Percentiles rank a stretch among this genome's conserved stretches.
Conservation (phyloP, 345 rosid species). For the Brassica carinata region DNA sequence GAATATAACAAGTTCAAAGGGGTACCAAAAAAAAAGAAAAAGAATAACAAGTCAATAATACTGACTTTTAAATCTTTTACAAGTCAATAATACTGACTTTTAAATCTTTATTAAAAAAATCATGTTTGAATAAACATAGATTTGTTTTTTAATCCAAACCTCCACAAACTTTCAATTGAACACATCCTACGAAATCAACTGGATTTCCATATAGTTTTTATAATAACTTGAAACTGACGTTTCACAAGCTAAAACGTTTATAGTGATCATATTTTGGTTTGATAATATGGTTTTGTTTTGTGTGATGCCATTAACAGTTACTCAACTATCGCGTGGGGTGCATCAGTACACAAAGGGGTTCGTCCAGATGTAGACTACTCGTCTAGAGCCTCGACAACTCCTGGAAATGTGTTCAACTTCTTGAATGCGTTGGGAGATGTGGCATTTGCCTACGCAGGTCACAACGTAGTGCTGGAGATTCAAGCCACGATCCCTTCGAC, state of each 20-base stretch:
- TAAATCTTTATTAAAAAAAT: too few relatives aligned
- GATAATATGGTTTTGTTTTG: background rate
- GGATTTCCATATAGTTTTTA: background rate
- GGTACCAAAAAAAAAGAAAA: too few relatives aligned
- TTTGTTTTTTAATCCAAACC: too few relatives aligned
- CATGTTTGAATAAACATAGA: too few relatives aligned
- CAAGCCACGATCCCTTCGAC: constrained; percentile 94
- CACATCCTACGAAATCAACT: too few relatives aligned
- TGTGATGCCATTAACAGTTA: constrained; percentile 50
- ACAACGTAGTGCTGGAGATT: constrained; percentile 83
- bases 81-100: too few relatives aligned
- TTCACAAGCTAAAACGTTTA: background rate
- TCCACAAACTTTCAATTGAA: too few relatives aligned
- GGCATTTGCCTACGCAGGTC: constrained; percentile 92
- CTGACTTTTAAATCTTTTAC: too few relatives aligned
- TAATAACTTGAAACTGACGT: background rate
- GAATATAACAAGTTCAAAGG: too few relatives aligned
- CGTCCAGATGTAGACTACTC: constrained; percentile 56
- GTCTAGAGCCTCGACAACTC: constrained; percentile 44
- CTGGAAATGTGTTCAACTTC: constrained; percentile 55
- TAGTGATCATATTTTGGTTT: background rate
- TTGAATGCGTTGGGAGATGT: constrained; percentile 71
- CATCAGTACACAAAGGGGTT: constrained; percentile 52
- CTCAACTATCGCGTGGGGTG: constrained; percentile 75
- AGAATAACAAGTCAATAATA: too few relatives aligned